Percentiles rank a stretch among this genome's conserved stretches.
Evolutionary conservation across 2,329 filamentous ascomycete genomes (phyloP).

Genomic region (Aspergillus hiratsukae): DNA sequence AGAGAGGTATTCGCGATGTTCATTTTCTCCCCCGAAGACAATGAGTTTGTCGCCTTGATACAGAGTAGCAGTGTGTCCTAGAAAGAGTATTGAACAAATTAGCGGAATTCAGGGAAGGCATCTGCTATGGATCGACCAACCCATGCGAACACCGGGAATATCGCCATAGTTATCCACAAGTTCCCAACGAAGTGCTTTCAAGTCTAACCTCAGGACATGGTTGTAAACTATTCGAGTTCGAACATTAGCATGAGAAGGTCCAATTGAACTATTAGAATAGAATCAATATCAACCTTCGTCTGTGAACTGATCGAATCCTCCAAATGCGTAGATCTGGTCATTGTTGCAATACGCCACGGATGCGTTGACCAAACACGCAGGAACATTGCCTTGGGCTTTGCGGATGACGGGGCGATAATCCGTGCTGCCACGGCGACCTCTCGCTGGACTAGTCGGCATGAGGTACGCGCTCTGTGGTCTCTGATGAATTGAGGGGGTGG

Average conservation of each 20-base stretch:
- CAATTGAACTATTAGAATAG: not conserved
- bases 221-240: slow-evolving; percentile 67
- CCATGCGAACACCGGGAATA: slow-evolving; percentile 95
- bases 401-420: slow-evolving; percentile 85
- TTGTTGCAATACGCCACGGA: slow-evolving; percentile 98
- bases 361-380: slow-evolving; percentile 93
- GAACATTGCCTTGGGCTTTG: slow-evolving; percentile 71
- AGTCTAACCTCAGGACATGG: slow-evolving; percentile 84
- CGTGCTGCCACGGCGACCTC: slow-evolving; percentile 55
- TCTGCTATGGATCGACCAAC: slow-evolving; percentile 46
- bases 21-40: slow-evolving; percentile 96
- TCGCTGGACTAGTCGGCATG: slow-evolving; percentile 80
- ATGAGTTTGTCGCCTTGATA: slow-evolving; percentile 94
- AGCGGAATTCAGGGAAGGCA: slow-evolving; percentile 7
- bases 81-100: not conserved
- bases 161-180: slow-evolving; percentile 98
- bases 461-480: slow-evolving; percentile 71
- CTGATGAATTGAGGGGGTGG: slow-evolving; percentile 36
- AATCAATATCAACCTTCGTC: slow-evolving; percentile 63
- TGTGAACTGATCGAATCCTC: slow-evolving; percentile 97
- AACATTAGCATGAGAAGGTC: slow-evolving; percentile 2
- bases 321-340: slow-evolving; percentile 96
- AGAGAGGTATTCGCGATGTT: slow-evolving; percentile 90
- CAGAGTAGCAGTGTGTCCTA: slow-evolving; percentile 89
- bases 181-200: slow-evolving; percentile 86